Percentiles rank a stretch among this genome's conserved stretches.
phyloP scores from a whole-genome alignment of 164 flowering plant genomes.

The Stephania japonica region DNA sequence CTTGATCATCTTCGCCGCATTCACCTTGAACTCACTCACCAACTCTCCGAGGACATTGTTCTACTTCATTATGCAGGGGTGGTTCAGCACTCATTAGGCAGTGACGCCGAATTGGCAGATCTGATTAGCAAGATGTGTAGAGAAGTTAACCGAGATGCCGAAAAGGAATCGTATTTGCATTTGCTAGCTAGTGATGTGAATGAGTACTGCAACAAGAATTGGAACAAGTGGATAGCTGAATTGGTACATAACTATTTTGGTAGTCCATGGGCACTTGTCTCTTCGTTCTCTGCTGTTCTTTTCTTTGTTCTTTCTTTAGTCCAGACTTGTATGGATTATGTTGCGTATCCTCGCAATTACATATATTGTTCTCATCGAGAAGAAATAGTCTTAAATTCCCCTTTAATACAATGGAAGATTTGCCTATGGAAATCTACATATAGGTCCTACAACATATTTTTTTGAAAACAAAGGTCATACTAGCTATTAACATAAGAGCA shows the following conservation, averaged over 20 bases:
- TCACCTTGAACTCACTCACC: not conserved
- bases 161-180: not conserved
- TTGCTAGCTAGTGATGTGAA: not conserved
- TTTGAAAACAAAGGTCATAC: no score
- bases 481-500: no score
- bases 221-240: not conserved
- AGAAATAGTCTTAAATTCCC: no score
- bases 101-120: slow-evolving; percentile 8
- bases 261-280: slow-evolving; percentile 9
- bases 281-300: not conserved
- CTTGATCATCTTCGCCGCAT: slow-evolving; percentile 1
- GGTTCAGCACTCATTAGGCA: slow-evolving; percentile 8
- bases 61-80: slow-evolving; percentile 7
- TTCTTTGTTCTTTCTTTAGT: not conserved
- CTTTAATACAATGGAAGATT: no score
- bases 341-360: not conserved
- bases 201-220: not conserved
- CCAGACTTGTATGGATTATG: slow-evolving; percentile 3
- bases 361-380: no score
- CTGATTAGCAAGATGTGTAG: slow-evolving; percentile 12
- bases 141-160: slow-evolving; percentile 6
- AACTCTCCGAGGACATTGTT: slow-evolving; percentile 7
- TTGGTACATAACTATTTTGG: slow-evolving; percentile 5
- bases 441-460: no score
- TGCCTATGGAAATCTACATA: no score